phyloP scores from a whole-genome alignment of 2,329 filamentous ascomycete species.

The Neoarthrinium moseri region DNA sequence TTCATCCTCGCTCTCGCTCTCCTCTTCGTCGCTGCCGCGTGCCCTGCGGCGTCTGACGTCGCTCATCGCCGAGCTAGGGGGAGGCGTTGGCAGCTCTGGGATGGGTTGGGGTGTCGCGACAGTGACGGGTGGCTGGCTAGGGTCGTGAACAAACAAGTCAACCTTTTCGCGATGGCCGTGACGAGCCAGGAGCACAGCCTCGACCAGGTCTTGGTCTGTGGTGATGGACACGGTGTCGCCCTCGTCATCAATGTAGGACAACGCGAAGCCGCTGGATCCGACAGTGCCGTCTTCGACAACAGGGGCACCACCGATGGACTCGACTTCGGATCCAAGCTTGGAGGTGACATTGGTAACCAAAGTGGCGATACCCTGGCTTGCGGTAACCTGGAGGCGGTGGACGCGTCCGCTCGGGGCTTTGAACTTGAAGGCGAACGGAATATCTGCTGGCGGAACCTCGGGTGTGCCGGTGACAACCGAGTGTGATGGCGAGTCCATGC shows the following conservation, averaged over 20 bases:
- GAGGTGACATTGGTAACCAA: slow-evolving; percentile 75
- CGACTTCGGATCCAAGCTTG: slow-evolving; percentile 83
- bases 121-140: slow-evolving; percentile 79
- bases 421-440: slow-evolving; percentile 97
- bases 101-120: slow-evolving; percentile 51
- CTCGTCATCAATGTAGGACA: slow-evolving; percentile 96
- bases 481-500: slow-evolving; percentile 72
- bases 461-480: slow-evolving; percentile 53
- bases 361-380: slow-evolving; percentile 75
- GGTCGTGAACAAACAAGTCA: slow-evolving; percentile 94
- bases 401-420: slow-evolving; percentile 95
- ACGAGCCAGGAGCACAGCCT: slow-evolving; percentile 83
- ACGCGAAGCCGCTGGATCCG: slow-evolving; percentile 75
- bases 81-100: slow-evolving; percentile 44
- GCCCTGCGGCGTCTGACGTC: slow-evolving; percentile 50
- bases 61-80: slow-evolving; percentile 41
- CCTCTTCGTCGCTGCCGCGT: slow-evolving; percentile 44
- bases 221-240: slow-evolving; percentile 97
- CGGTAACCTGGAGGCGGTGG: slow-evolving; percentile 83
- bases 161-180: slow-evolving; percentile 84
- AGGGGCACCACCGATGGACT: slow-evolving; percentile 79
- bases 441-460: slow-evolving; percentile 63
- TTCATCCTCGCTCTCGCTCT: slow-evolving; percentile 55
- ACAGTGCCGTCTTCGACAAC: slow-evolving; percentile 77
- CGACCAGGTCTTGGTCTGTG: slow-evolving; percentile 86